Percentiles rank a stretch among this genome's conserved stretches.
phyloP scores from a whole-genome alignment of 306 rosid genomes.

The Inga oerstediana region DNA sequence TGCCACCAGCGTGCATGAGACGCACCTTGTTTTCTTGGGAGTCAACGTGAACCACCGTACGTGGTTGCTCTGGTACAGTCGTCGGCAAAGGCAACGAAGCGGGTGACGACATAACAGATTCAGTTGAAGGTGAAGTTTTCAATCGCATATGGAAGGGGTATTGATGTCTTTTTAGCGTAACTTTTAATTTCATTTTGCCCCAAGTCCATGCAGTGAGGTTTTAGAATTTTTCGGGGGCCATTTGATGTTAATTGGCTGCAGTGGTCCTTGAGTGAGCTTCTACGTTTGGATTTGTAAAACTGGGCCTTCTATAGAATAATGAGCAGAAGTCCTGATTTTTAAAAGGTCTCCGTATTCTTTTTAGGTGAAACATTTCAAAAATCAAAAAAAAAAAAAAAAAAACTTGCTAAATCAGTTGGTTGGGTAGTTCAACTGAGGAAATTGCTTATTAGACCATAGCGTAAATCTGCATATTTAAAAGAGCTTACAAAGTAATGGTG shows the following conservation, averaged over 20 bases:
- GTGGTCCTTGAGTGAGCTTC: neutral
- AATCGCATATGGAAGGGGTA: conserved; percentile 28
- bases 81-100: neutral
- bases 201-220: too few relatives aligned
- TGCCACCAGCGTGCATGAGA: conserved; percentile 65
- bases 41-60: conserved; percentile 52
- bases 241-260: too few relatives aligned
- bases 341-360: too few relatives aligned
- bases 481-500: neutral
- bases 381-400: neutral
- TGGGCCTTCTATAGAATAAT: neutral
- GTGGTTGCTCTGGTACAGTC: conserved; percentile 31
- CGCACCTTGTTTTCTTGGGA: conserved; percentile 61
- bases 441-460: neutral
- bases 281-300: neutral
- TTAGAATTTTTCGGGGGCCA: too few relatives aligned
- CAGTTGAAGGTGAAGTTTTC: conserved; percentile 34
- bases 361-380: neutral
- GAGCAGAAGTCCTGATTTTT: neutral
- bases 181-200: too few relatives aligned
- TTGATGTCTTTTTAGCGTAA: too few relatives aligned
- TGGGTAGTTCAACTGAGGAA: neutral
- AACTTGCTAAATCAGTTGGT: neutral
- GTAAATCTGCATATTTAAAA: too few relatives aligned
- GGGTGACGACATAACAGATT: neutral